A percentile compares a stretch with the other conserved stretches of the same genome.
Conservation (phyloP, 192 early-diverging fungal species). For the Gaertneriomyces semiglobifer region DNA sequence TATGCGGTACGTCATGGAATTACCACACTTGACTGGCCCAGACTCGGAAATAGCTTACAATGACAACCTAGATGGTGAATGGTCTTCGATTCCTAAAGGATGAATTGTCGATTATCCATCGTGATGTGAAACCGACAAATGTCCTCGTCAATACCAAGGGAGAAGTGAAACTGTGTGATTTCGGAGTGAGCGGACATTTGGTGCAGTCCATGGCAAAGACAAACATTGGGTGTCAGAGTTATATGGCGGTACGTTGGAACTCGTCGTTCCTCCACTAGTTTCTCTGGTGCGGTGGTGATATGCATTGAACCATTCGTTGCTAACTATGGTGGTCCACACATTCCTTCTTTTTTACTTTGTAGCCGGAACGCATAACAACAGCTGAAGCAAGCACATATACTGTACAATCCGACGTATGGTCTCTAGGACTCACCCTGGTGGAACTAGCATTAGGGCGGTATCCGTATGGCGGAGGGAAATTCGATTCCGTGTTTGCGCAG, state of each 20-base stretch:
- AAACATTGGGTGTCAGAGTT: constrained; percentile 89
- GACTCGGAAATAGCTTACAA: no score
- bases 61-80: constrained; percentile 62
- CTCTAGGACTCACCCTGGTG: constrained; percentile 80
- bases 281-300: not conserved
- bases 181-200: constrained; percentile 87
- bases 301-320: not conserved
- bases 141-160: constrained; percentile 81
- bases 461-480: constrained; percentile 68
- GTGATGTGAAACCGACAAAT: constrained; percentile 97
- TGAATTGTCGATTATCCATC: constrained; percentile 83
- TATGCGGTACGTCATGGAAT: constrained; percentile 49
- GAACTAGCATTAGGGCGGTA: constrained; percentile 81
- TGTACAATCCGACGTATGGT: constrained; percentile 92
- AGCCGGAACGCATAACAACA: constrained; percentile 84
- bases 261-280: not conserved
- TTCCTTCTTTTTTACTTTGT: not conserved
- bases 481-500: constrained; percentile 80
- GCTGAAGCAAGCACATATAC: constrained; percentile 64
- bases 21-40: not conserved
- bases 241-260: constrained; percentile 76
- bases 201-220: constrained; percentile 88
- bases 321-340: not conserved
- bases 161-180: constrained; percentile 93
- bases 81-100: constrained; percentile 85